Base-by-base conservation (phyloP, 345 rosid species). In the Isatis tinctoria region DNA sequence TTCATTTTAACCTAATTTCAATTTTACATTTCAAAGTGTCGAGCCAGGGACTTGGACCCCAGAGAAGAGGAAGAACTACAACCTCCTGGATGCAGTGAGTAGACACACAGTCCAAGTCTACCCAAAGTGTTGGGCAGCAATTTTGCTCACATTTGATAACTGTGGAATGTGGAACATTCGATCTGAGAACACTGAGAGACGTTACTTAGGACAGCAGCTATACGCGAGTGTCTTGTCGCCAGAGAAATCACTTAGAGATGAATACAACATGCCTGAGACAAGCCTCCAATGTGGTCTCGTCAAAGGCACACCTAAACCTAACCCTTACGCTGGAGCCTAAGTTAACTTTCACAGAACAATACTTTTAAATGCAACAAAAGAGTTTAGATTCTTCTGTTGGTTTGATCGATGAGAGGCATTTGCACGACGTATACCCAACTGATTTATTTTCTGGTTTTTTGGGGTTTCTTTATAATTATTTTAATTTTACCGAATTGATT, bases 101-200 rank as follows among this genome's bases (percentile, higher is more conserved):
- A 86, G 98, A 60, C 88, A 88, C 70, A 90, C 97, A 5, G 40
- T 90, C 14, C 95, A 90, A 65, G 95, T 92, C 33, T 90, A 81
- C 81, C 98, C 98, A 4, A 88, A 88, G 45, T 90, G 93, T 5
- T 90, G 98, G 97, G 88, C 93, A 2, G 98, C 98, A 3, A 81
- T 93, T 20, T 33, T 93, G 63, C 73, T 90, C 81, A 75, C 98
- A 28, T 88, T 93, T 66, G 97, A 93, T 73, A 93, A 90, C 48
- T 87, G 89, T 1, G 98, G 98, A 20, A 93, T 93, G 98, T 93
- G 98, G 98, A 93, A 90, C 78, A 26, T 93, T 35, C 75, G 96
- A 49, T 93, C 97, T 0, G 90, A 88, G 63, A 61, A 80, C 26
- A 63, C 74, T n/a, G 97, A 90, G 65, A 89, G 87, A 63, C 58